Percentiles rank a stretch among this genome's conserved stretches.
These are phyloP conservation scores for Yamagishiella unicocca DNA, from an alignment of 139 green algal genomes.

Conservation along the genomic window DNA sequence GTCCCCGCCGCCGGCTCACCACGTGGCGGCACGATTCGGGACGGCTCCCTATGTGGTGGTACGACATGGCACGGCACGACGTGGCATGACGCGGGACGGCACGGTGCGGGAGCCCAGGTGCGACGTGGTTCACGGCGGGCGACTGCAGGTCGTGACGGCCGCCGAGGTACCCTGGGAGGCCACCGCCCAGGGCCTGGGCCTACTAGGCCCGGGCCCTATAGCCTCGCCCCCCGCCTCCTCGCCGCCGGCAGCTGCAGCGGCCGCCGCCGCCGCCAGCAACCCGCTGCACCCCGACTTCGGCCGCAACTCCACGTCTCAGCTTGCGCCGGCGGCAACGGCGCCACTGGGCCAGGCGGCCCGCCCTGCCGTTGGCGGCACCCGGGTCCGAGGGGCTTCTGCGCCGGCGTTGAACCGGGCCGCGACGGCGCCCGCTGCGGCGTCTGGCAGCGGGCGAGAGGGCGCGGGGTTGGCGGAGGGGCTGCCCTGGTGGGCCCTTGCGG, in stretches of 20 bases:
- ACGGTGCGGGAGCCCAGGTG: no score
- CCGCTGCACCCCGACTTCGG: not conserved
- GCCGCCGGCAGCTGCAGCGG: not conserved
- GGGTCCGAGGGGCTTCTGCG: not conserved
- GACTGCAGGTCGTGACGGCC: not conserved
- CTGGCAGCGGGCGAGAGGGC: no score
- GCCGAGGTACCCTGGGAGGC: slow-evolving; percentile 31
- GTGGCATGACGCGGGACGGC: no score
- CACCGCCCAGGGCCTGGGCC: not conserved
- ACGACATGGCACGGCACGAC: no score
- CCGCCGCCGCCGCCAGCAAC: not conserved
- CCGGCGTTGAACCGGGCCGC: not conserved
- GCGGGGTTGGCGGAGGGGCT: not conserved
- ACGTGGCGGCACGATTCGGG: no score
- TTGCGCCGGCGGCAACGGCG: not conserved
- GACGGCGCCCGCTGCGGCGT: no score
- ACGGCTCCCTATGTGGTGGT: no score
- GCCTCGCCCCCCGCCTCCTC: not conserved
- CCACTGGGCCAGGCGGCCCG: no score
- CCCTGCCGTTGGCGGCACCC: not conserved
- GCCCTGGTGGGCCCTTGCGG: slow-evolving; percentile 21
- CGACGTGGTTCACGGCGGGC: slow-evolving; percentile 19
- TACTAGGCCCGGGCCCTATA: not conserved
- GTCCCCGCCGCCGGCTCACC: no score
- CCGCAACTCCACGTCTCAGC: no score